phyloP scores from a whole-genome alignment of 2,329 filamentous ascomycete genomes.

The Penicillium sp. region DNA sequence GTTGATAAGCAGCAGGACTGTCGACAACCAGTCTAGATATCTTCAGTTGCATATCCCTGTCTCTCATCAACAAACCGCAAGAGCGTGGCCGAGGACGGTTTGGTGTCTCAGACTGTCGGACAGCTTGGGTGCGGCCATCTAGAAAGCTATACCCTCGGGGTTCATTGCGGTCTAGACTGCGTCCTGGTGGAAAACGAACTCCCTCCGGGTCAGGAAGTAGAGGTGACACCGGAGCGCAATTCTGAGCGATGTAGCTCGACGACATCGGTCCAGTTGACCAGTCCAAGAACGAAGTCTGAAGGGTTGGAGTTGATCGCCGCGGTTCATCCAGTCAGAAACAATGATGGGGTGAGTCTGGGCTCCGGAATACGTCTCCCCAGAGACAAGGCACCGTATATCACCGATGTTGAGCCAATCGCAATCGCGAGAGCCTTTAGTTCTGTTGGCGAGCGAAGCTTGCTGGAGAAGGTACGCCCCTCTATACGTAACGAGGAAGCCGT shows the following conservation, averaged over 20 bases:
- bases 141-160: neutral
- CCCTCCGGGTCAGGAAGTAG: neutral
- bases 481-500: neutral
- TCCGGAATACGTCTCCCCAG: neutral
- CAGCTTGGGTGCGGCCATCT: constrained; percentile 12
- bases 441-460: neutral
- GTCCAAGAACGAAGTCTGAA: neutral
- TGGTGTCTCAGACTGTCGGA: constrained; percentile 15
- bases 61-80: constrained; percentile 55
- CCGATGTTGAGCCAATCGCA: neutral
- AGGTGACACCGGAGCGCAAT: neutral
- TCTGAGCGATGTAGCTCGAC: neutral
- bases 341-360: neutral
- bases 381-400: neutral
- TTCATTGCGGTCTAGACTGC: neutral
- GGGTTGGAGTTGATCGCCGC: neutral
- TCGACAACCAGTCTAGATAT: constrained; percentile 68
- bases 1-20: constrained; percentile 63
- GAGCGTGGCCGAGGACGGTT: constrained; percentile 18
- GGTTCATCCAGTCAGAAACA: neutral
- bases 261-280: neutral
- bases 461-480: neutral
- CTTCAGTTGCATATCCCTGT: constrained; percentile 59
- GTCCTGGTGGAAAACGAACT: constrained; percentile 3
- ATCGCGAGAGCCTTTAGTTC: neutral